Conservation (phyloP, 805 yeast species). For the Ogataea haglerorum region DNA sequence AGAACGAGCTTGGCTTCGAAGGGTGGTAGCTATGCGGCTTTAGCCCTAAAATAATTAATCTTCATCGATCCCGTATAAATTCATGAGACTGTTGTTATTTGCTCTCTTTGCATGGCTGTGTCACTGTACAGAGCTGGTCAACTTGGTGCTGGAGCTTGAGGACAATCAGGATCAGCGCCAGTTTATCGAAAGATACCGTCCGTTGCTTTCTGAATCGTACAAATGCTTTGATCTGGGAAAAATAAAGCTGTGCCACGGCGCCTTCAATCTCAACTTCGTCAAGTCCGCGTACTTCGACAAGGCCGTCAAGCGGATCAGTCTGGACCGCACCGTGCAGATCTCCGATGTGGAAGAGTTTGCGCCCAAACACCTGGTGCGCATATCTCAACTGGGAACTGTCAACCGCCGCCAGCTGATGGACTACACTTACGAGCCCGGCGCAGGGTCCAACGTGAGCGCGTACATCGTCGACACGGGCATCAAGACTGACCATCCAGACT, state of each 20-base stretch:
- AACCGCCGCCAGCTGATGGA: conserved; percentile 32
- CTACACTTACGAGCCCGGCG: conserved; percentile 40
- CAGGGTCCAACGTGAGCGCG: conserved; percentile 39
- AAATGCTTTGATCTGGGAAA: conserved; percentile 29
- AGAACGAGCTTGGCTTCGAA: conserved; percentile 1
- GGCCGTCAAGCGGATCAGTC: conserved; percentile 35
- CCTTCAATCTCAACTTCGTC: conserved; percentile 31
- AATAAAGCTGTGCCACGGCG: conserved; percentile 37
- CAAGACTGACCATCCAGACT: conserved; percentile 39
- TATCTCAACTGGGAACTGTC: conserved; percentile 35
- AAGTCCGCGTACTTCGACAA: conserved; percentile 35
- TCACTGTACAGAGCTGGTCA: conserved; percentile 4
- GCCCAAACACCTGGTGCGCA: conserved; percentile 41
- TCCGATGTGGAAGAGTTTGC: conserved; percentile 40
- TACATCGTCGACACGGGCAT: conserved; percentile 41
- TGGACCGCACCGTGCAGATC: conserved; percentile 34
- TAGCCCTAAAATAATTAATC: not conserved
- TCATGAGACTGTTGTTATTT: conserved; percentile 2
- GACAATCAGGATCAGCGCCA: conserved; percentile 7
- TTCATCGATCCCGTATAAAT: not conserved
- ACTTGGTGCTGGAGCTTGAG: conserved; percentile 14
- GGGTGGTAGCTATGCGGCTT: conserved; percentile 2
- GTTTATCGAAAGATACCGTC: conserved; percentile 10
- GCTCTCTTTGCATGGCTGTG: conserved; percentile 1
- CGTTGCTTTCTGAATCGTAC: conserved; percentile 7